A percentile compares a stretch with the other conserved stretches of the same genome.
Conservation (phyloP, 805 yeast species). For the Kodamaea restingae region DNA sequence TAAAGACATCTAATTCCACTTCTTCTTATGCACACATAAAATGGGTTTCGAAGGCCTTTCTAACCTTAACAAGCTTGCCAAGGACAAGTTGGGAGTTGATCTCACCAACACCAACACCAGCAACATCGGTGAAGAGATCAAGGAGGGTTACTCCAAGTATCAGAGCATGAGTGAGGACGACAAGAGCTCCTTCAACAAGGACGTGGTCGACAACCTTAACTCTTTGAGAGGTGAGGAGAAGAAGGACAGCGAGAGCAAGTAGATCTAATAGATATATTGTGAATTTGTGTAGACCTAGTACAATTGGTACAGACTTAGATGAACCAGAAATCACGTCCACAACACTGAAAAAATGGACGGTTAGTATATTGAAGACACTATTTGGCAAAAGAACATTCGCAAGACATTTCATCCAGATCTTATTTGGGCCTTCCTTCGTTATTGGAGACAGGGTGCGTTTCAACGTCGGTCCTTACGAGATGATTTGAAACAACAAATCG, state of each 20-base stretch:
- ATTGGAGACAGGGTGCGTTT: no score
- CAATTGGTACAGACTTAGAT: no score
- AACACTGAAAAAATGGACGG: no score
- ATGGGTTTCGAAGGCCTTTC: background rate
- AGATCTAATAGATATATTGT: background rate
- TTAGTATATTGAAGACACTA: no score
- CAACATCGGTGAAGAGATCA: slow-evolving; percentile 5
- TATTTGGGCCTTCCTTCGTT: no score
- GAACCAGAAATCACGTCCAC: no score
- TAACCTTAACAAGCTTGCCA: slow-evolving; percentile 4
- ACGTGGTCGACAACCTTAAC: slow-evolving; percentile 8
- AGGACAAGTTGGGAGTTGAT: slow-evolving; percentile 9
- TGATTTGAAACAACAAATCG: no score
- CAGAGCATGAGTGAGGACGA: slow-evolving; percentile 7
- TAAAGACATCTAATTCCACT: background rate
- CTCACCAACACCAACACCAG: background rate
- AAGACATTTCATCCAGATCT: no score
- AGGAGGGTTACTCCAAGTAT: slow-evolving; percentile 9
- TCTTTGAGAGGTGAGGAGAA: slow-evolving; percentile 2
- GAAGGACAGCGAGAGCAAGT: background rate
- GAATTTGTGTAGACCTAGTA: background rate
- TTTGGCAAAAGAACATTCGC: no score
- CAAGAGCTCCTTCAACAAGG: slow-evolving; percentile 8
- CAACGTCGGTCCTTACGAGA: no score
- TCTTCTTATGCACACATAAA: background rate